Percentiles rank a stretch among this genome's conserved stretches.
Evolutionary conservation across 139 green algal genomes (phyloP).

Genomic region (Tetraselmis striata): DNA sequence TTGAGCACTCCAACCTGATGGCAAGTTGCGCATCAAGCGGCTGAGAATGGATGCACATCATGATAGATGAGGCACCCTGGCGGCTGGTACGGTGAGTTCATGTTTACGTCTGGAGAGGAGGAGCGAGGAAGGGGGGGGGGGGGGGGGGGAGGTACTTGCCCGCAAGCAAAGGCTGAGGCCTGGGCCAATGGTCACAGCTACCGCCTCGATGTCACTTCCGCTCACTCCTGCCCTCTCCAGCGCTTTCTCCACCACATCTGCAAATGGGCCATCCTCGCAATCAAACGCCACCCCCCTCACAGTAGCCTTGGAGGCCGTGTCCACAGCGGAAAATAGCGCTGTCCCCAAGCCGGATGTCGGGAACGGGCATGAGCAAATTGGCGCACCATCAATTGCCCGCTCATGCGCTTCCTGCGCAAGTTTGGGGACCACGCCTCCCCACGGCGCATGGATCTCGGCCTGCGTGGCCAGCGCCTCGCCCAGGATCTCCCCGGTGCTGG

Average conservation of each 20-base stretch:
- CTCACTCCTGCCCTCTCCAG: constrained; percentile 48
- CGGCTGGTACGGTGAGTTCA: too few species aligned
- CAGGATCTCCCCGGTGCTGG: constrained; percentile 59
- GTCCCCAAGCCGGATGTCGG: too few species aligned
- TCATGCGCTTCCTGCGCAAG: constrained; percentile 84
- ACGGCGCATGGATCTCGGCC: constrained; percentile 80
- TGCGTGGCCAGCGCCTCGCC: constrained; percentile 72
- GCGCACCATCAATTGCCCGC: constrained; percentile 90
- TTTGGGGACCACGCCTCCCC: constrained; percentile 88
- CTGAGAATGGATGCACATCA: background rate
- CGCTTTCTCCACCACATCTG: constrained; percentile 59
- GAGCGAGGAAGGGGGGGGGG: background rate
- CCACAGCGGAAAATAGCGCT: too few species aligned
- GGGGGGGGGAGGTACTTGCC: constrained; percentile 18
- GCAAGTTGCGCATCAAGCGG: constrained; percentile 1
- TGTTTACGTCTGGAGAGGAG: background rate
- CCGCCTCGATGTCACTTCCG: constrained; percentile 50
- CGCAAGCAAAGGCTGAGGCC: constrained; percentile 88
- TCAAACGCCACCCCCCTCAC: too few species aligned
- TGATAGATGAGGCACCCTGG: too few species aligned
- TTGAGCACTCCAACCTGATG: constrained; percentile 83
- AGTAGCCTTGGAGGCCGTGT: too few species aligned
- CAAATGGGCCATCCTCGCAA: too few species aligned
- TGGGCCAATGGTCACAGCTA: constrained; percentile 92
- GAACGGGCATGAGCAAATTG: too few species aligned